These are phyloP conservation scores for Xylariaceae sp. DNA, from an alignment of 2,329 filamentous ascomycete genomes.

Conservation along the genomic window DNA sequence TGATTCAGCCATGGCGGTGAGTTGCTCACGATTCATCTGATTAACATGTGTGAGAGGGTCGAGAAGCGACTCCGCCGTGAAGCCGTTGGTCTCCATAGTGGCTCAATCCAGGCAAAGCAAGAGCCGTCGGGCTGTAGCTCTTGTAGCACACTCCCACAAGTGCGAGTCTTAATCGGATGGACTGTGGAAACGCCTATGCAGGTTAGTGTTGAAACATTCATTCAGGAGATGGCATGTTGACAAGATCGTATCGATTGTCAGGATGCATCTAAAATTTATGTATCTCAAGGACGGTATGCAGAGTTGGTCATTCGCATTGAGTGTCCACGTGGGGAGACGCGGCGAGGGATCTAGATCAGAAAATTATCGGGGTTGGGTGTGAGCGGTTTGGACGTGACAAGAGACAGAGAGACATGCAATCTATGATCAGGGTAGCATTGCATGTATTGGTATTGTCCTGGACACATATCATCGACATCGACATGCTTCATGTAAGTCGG, in stretches of 20 bases:
- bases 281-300: not conserved
- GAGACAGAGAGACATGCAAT: too few species aligned
- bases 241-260: too few species aligned
- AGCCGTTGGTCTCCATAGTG: constrained; percentile 33
- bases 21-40: constrained; percentile 33
- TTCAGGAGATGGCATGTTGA: too few species aligned
- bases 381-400: too few species aligned
- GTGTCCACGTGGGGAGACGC: not conserved
- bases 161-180: constrained; percentile 8
- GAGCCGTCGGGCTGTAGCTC: constrained; percentile 21
- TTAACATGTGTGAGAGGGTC: constrained; percentile 31
- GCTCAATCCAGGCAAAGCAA: constrained; percentile 14
- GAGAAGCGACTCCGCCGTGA: constrained; percentile 31
- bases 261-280: too few species aligned
- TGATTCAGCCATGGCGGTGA: constrained; percentile 47
- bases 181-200: too few species aligned
- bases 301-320: not conserved
- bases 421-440: too few species aligned
- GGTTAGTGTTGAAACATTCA: too few species aligned
- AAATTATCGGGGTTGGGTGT: too few species aligned
- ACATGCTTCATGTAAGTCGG: too few species aligned
- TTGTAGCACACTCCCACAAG: constrained; percentile 3
- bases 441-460: too few species aligned
- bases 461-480: too few species aligned
- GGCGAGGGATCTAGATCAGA: not conserved